These are phyloP conservation scores for Neurospora crassa DNA, from an alignment of 2,329 filamentous ascomycete species.

Conservation along the genomic window DNA sequence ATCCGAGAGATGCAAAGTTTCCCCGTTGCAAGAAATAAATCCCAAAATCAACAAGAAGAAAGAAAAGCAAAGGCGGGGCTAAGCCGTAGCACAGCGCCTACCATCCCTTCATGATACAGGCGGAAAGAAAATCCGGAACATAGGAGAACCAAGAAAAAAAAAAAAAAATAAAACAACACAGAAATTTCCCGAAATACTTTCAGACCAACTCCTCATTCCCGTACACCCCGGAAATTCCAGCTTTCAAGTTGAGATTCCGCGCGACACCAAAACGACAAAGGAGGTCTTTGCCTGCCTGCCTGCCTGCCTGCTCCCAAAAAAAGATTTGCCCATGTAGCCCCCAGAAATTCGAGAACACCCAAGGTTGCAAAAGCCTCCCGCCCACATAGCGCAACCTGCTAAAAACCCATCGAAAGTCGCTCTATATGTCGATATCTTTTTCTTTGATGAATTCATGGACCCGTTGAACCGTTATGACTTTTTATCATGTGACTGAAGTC, in stretches of 20 bases:
- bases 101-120: constrained; percentile 13
- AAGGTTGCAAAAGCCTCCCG: constrained; percentile 9
- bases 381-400: constrained; percentile 9
- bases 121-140: constrained; percentile 6
- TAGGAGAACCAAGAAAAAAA: constrained; percentile 19
- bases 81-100: neutral
- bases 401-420: constrained; percentile 27
- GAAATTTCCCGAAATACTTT: constrained; percentile 9
- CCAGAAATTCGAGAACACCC: constrained; percentile 15
- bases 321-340: constrained; percentile 23
- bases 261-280: constrained; percentile 17
- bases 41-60: constrained; percentile 3
- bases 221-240: constrained; percentile 13
- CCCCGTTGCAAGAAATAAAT: constrained; percentile 1
- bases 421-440: constrained; percentile 44
- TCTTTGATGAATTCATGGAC: constrained; percentile 39
- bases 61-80: neutral
- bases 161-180: constrained; percentile 3
- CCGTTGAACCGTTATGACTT: constrained; percentile 35
- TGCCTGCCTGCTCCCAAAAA: constrained; percentile 20
- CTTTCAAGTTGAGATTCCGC: constrained; percentile 19
- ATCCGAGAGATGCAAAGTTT: constrained; percentile 1
- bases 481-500: constrained; percentile 31
- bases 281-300: constrained; percentile 15
- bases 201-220: constrained; percentile 28